phyloP scores from a whole-genome alignment of 176 grass and related monocot genomes.

The Oryza meyeriana region DNA sequence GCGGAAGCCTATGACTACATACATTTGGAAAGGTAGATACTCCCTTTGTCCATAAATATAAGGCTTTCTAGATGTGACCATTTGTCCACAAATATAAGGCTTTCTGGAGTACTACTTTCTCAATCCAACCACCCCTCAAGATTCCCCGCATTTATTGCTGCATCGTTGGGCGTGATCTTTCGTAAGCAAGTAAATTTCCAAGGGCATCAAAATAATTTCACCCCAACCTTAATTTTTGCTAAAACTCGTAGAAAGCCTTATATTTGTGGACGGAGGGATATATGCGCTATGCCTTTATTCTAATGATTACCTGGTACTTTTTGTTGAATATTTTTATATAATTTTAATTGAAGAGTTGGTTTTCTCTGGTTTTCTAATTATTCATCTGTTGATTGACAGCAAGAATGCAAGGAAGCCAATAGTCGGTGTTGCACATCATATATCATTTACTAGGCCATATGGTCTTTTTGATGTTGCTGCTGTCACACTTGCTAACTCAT shows the following conservation, averaged over 20 bases:
- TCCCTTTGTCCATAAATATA: too few relatives aligned
- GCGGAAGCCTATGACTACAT: slow-evolving; percentile 84
- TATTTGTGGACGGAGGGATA: too few relatives aligned
- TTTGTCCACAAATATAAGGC: too few relatives aligned
- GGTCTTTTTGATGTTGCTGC: slow-evolving; percentile 87
- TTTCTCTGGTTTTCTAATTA: slow-evolving; percentile 30
- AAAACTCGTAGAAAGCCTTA: too few relatives aligned
- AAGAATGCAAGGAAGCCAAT: slow-evolving; percentile 50
- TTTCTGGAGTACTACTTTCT: too few relatives aligned
- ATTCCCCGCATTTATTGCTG: too few relatives aligned
- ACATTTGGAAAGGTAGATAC: slow-evolving; percentile 67
- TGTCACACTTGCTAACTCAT: slow-evolving; percentile 76
- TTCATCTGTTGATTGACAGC: slow-evolving; percentile 42
- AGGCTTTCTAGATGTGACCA: too few relatives aligned
- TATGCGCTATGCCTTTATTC: slow-evolving; percentile 5
- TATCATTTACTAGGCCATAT: slow-evolving; percentile 85
- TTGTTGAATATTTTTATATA: neutral
- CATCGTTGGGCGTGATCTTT: too few relatives aligned
- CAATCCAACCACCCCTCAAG: too few relatives aligned
- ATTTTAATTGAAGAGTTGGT: neutral
- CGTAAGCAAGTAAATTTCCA: too few relatives aligned
- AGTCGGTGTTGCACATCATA: slow-evolving; percentile 77
- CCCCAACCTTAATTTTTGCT: too few relatives aligned
- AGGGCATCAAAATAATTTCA: too few relatives aligned
- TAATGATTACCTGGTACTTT: neutral